phyloP scores from a whole-genome alignment of 345 rosid species.

The Cochlearia excelsa region DNA sequence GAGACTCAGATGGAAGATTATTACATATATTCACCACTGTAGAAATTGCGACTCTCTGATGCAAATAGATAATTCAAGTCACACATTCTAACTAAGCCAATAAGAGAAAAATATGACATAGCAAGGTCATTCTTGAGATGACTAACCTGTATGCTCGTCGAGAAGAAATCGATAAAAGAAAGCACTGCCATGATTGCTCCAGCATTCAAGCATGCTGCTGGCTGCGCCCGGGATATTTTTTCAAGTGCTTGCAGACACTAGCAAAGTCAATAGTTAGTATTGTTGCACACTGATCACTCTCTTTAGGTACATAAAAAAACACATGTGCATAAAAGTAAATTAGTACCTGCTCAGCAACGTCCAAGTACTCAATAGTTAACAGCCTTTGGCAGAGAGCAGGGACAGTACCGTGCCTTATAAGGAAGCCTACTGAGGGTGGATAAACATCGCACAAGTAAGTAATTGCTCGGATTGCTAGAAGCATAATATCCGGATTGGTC shows the following conservation, averaged over 20 bases:
- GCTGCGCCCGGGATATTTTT: conserved; percentile 88
- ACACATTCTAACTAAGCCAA: conserved; percentile 6
- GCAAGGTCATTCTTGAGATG: conserved; percentile 11
- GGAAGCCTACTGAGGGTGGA: conserved; percentile 66
- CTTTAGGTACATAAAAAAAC: neutral
- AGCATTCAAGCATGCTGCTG: conserved; percentile 77
- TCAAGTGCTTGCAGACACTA: conserved; percentile 99
- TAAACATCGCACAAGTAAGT: conserved; percentile 89
- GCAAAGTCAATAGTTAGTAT: conserved; percentile 16
- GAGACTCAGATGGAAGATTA: conserved; percentile 69
- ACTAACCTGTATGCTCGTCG: conserved; percentile 80
- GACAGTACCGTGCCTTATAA: conserved; percentile 74
- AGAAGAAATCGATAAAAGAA: conserved; percentile 73
- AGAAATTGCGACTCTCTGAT: conserved; percentile 89
- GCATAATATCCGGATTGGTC: conserved; percentile 62
- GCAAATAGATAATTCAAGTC: conserved; percentile 24
- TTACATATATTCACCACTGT: conserved; percentile 83
- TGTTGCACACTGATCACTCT: neutral
- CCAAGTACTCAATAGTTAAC: conserved; percentile 73
- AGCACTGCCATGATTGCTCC: conserved; percentile 92
- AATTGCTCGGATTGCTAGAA: conserved; percentile 77
- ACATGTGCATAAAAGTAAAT: neutral
- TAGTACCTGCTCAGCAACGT: conserved; percentile 92
- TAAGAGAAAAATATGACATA: conserved; percentile 10
- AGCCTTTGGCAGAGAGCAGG: conserved; percentile 82